Base-by-base conservation (phyloP, 768 basidiomycete species). In the Lactarius hatsudake region DNA sequence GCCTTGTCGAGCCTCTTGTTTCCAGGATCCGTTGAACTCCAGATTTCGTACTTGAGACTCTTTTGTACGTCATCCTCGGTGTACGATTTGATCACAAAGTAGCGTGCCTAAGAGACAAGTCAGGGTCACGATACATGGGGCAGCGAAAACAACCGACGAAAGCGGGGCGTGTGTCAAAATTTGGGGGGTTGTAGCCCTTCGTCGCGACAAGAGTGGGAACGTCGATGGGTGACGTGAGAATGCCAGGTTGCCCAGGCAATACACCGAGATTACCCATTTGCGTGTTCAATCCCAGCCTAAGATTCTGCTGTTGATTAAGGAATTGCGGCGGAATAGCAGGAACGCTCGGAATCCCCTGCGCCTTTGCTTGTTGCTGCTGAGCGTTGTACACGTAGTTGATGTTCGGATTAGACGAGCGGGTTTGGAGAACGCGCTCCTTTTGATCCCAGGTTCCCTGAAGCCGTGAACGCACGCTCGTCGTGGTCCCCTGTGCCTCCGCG, bases 1-100 rank as follows among this genome's bases (percentile, higher is more conserved):
- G 96, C 97, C 75, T 94, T 93, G 76, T 99, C 96, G 18, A 99
- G 86, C 42, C 97, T 84, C 79, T 98, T 97, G 75, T 99, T 99
- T 2, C 97, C 97, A 1, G 94, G 91, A 75, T 95, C 94, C 0
- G 96, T 97, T 10, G 94, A 96, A 68, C 93, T 94, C 96, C 96
- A 97, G 59, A 98, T 97, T 76, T 96, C 95, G 71, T 96, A 96
- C 74, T 96, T 96, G 73, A 97, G 83, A 18, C 93, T 96, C 77
- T 99, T 99, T 80, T 98, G 96, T 1, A 99, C 96, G 74, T 99
- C 96, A 73, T 98, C 97, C 77, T 98, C 96, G 1, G 97, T 98
- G 78, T 96, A 99, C 0, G 94, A 96, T 76, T 99, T 99, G 83
- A 99, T 98, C 38, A 98, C 96, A 74, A 98, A 98, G 79, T 84